These are phyloP conservation scores for Globisporangium okanoganense DNA, from an alignment of 352 stramenopile genomes.

Conservation along the genomic window DNA sequence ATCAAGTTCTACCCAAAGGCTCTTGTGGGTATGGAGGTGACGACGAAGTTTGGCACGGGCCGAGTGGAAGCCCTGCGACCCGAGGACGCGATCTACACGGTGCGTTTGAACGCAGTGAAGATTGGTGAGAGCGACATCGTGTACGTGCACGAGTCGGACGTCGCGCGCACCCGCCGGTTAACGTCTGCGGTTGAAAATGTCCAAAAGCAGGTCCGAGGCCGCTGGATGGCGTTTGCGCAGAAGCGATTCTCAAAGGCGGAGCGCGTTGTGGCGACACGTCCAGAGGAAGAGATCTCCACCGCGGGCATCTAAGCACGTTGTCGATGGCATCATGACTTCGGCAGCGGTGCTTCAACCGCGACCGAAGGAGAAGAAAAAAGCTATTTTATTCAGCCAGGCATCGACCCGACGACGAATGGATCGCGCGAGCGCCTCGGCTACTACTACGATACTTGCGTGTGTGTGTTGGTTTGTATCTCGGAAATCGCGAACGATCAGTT, in stretches of 20 bases:
- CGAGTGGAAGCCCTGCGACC: slow-evolving; percentile 59
- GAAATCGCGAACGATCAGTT: slow-evolving; percentile 3
- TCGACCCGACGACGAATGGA: slow-evolving; percentile 3
- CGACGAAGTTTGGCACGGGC: slow-evolving; percentile 70
- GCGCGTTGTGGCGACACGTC: slow-evolving; percentile 33
- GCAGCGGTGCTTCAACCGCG: neutral
- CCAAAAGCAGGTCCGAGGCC: slow-evolving; percentile 44
- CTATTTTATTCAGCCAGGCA: slow-evolving; percentile 18
- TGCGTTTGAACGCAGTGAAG: slow-evolving; percentile 43
- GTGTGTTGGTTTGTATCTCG: slow-evolving; percentile 3
- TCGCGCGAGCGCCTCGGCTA: slow-evolving; percentile 5
- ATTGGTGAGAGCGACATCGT: slow-evolving; percentile 54
- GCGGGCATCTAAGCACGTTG: slow-evolving; percentile 38
- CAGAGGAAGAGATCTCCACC: slow-evolving; percentile 43
- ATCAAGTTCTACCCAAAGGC: slow-evolving; percentile 73
- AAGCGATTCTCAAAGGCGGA: slow-evolving; percentile 22
- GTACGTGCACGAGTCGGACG: slow-evolving; percentile 70
- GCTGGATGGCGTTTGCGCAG: slow-evolving; percentile 39
- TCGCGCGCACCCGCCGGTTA: slow-evolving; percentile 39
- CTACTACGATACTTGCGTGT: slow-evolving; percentile 7
- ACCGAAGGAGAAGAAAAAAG: slow-evolving; percentile 14
- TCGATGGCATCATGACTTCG: neutral
- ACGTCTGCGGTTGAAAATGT: slow-evolving; percentile 48
- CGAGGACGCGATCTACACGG: slow-evolving; percentile 73
- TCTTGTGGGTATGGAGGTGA: slow-evolving; percentile 67